These are phyloP conservation scores for Ascodesmis nigricans DNA, from an alignment of 495 filamentous ascomycete species.

Conservation along the genomic window DNA sequence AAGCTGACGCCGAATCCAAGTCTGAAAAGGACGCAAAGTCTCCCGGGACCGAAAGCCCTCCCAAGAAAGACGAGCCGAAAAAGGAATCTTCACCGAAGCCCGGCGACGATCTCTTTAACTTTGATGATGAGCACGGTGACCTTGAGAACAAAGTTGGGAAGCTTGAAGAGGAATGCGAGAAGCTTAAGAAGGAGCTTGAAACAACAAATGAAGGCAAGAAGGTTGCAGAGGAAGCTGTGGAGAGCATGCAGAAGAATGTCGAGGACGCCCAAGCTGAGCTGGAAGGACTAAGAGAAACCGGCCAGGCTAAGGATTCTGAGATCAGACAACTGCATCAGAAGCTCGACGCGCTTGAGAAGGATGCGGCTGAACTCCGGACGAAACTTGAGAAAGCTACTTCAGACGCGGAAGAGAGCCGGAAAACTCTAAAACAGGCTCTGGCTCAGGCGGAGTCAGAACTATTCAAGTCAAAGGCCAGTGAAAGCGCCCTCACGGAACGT, in stretches of 20 bases:
- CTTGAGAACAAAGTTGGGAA: conserved; percentile 38
- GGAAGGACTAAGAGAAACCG: conserved; percentile 18
- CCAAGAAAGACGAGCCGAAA: conserved; percentile 9
- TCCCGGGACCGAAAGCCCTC: conserved; percentile 5
- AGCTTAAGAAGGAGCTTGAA: conserved; percentile 38
- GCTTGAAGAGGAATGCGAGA: conserved; percentile 41
- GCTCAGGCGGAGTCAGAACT: background rate
- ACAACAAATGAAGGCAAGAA: conserved; percentile 29
- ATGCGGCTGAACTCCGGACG: conserved; percentile 11
- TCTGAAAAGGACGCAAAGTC: conserved; percentile 13
- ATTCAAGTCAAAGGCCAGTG: background rate
- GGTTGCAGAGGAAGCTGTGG: conserved; percentile 32
- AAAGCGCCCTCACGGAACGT: background rate
- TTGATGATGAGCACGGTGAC: conserved; percentile 50
- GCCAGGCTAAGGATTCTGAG: conserved; percentile 21
- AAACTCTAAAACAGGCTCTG: background rate
- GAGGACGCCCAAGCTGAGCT: conserved; percentile 24
- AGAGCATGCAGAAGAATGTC: conserved; percentile 27
- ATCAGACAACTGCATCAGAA: conserved; percentile 20
- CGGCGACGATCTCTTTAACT: conserved; percentile 73
- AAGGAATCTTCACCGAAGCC: conserved; percentile 10
- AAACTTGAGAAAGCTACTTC: background rate
- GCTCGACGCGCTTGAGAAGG: conserved; percentile 6
- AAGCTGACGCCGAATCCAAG: conserved; percentile 30
- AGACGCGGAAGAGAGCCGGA: background rate